Base-by-base conservation (phyloP, 2,329 filamentous ascomycete species). In the Mycosphaerella arachidis region DNA sequence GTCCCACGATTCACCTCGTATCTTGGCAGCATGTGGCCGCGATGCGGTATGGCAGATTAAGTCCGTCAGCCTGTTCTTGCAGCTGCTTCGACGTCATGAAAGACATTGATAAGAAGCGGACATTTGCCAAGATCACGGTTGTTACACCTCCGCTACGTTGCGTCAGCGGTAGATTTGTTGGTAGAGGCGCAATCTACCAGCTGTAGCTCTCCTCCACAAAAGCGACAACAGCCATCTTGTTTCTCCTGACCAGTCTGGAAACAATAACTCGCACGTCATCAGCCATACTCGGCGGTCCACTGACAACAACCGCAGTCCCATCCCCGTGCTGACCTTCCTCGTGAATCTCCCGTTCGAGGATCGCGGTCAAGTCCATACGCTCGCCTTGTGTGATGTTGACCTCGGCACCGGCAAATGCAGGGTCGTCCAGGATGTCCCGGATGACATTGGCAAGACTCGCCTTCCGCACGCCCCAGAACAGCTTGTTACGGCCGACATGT, bases 251-350 rank as follows among this genome's bases (percentile, higher is more conserved):
- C 18, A 30, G 18, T 18, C 46, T 48, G 4, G 46, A 30, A 2
- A 30, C 46, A 16, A 48, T 48, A 2, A 48, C 46, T 48, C 46
- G 18, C 8, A 48, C 75, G 60, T 76, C 73, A 57, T 79, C 77
- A 51, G 75, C 76, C 55, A 80, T 67, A 1, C 68, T 70, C 0
- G 67, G 71, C 1, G 77, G 78, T n/a, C 77, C 78, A 48, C 71
- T 78, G 1, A 75, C 76, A 0, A 79, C 70, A 31, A 54, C 29
- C 18, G 30, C 51, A 18, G 33, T 40, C 7, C 46, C 46, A 20
- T 20, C 30, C 2, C 35, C 33, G 7, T 9, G 5, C 6, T 29
- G 20, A 18, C 20, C 31, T 29, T 35, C 31, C 31, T 35, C 31
- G 12, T 12, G 18, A 24, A 37, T n/a, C 51, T 54, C 30, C 3